Conservation (phyloP, 2,329 filamentous ascomycete genomes). For the Aureobasidium leucospermi region DNA sequence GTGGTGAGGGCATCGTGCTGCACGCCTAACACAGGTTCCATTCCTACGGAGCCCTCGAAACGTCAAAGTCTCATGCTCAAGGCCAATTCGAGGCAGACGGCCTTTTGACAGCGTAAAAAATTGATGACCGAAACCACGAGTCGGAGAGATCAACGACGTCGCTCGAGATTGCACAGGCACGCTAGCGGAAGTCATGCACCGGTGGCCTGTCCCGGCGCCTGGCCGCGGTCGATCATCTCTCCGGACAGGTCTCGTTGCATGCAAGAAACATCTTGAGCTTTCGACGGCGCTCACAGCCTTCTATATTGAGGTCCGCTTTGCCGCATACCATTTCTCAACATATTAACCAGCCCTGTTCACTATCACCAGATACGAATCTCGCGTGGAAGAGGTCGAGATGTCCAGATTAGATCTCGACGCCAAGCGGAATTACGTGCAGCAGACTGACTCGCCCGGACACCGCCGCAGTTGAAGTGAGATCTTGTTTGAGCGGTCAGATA, state of each 20-base stretch:
- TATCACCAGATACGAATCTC: neutral
- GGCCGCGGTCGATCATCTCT: constrained; percentile 1
- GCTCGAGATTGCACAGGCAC: neutral
- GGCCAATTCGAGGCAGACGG: neutral
- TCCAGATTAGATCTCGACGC: neutral
- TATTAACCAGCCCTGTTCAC: neutral
- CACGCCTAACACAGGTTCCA: neutral
- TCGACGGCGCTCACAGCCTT: neutral
- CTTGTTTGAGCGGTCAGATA: neutral
- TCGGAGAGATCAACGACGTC: neutral
- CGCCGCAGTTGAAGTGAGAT: neutral
- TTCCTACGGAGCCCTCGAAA: neutral
- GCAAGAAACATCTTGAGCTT: neutral
- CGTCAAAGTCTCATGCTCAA: neutral
- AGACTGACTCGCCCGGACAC: neutral
- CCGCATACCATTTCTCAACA: neutral
- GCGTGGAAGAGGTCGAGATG: neutral
- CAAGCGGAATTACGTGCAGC: neutral
- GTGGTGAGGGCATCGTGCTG: constrained; percentile 3
- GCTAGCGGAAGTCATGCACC: neutral
- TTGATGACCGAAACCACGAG: neutral
- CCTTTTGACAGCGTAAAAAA: neutral
- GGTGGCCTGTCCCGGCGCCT: neutral
- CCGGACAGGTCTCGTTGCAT: constrained; percentile 1
- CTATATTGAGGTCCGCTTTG: neutral